These are phyloP conservation scores for Arthrobotrys pseudoclavata DNA, from an alignment of 2,329 filamentous ascomycete genomes.

Conservation along the genomic window DNA sequence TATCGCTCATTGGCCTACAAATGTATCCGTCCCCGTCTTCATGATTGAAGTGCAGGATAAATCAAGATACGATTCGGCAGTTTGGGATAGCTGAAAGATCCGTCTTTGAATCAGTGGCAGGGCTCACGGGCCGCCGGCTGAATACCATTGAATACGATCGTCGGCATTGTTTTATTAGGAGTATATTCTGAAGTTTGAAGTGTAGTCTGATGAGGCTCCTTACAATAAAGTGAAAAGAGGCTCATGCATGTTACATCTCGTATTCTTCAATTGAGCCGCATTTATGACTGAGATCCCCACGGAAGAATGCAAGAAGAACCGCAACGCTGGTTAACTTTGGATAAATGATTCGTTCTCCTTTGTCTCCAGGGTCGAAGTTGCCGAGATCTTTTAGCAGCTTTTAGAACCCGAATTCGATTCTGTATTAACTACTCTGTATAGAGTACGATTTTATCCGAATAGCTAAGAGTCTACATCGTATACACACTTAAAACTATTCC, in stretches of 20 bases:
- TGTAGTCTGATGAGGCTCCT: slow-evolving; percentile 1
- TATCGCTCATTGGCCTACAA: neutral
- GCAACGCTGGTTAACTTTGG: neutral
- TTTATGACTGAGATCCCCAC: neutral
- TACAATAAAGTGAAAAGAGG: slow-evolving; percentile 1
- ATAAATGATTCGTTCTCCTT: slow-evolving; percentile 4
- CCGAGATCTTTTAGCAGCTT: neutral
- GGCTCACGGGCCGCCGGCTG: slow-evolving; percentile 43
- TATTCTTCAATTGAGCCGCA: slow-evolving; percentile 15
- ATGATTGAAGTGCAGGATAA: neutral
- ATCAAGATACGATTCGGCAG: slow-evolving; percentile 1
- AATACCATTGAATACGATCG: slow-evolving; percentile 10
- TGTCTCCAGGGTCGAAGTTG: neutral
- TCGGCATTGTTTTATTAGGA: neutral
- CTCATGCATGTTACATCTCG: slow-evolving; percentile 5
- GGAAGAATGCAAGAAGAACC: neutral
- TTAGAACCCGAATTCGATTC: neutral
- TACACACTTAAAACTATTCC: too few relatives aligned
- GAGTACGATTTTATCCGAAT: too few relatives aligned
- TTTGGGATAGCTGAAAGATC: neutral
- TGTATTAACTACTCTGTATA: too few relatives aligned
- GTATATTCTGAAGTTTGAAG: too few relatives aligned
- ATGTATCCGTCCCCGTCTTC: slow-evolving; percentile 1
- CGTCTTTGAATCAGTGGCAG: neutral
- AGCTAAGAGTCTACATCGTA: too few relatives aligned